Conservation (phyloP, 305 asterid genomes). For the Fraxinus latifolia region DNA sequence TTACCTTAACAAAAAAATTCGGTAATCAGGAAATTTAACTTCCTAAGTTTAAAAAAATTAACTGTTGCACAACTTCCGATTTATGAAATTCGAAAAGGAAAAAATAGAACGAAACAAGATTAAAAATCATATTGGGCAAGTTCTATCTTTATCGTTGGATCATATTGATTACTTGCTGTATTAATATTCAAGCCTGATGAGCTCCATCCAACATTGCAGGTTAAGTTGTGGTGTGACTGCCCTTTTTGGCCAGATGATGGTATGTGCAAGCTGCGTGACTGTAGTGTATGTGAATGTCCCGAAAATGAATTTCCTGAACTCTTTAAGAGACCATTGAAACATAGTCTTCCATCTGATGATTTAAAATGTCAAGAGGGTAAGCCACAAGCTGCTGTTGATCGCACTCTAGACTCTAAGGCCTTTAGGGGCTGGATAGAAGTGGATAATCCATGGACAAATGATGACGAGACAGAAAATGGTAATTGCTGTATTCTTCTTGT, state of each 20-base stretch:
- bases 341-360: constrained; percentile 64
- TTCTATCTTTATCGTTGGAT: constrained; percentile 6
- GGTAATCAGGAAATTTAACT: background rate
- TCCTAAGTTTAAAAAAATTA: background rate
- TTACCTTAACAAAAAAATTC: background rate
- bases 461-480: constrained; percentile 93
- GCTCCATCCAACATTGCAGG: constrained; percentile 44
- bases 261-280: constrained; percentile 91
- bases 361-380: constrained; percentile 92
- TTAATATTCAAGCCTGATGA: constrained; percentile 15
- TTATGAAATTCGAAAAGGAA: background rate
- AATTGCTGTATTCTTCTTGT: constrained; percentile 27
- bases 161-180: constrained; percentile 15
- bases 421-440: constrained; percentile 90
- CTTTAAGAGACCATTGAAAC: constrained; percentile 51
- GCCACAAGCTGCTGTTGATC: constrained; percentile 83
- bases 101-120: background rate
- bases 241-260: constrained; percentile 99
- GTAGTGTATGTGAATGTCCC: constrained; percentile 96
- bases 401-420: constrained; percentile 83
- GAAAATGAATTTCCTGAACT: constrained; percentile 82
- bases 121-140: background rate
- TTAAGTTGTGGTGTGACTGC: constrained; percentile 96
- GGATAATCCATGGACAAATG: constrained; percentile 94
- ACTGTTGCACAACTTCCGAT: background rate